Evolutionary conservation across 371 early-diverging fungal species (phyloP).

Genomic region (Umbelopsis sp.): DNA sequence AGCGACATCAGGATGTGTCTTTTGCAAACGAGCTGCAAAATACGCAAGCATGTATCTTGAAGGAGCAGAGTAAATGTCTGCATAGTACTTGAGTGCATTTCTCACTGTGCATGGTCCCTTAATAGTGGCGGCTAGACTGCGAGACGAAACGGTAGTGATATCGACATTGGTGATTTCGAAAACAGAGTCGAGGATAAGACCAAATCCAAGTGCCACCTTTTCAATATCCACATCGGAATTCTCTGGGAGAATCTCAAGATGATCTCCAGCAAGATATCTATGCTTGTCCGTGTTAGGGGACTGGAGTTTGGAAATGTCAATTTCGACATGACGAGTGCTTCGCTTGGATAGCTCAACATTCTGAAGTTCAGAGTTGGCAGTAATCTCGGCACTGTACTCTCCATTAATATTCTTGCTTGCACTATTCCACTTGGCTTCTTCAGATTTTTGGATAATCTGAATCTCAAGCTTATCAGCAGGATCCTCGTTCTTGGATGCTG

Average conservation of each 20-base stretch:
- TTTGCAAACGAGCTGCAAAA: conserved; percentile 31
- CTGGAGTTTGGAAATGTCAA: conserved; percentile 24
- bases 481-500: not conserved
- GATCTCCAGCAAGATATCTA: conserved; percentile 45
- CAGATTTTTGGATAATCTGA: conserved; percentile 31
- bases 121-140: conserved; percentile 39
- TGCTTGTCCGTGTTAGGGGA: conserved; percentile 19
- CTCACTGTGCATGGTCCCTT: conserved; percentile 41
- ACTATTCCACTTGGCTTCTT: conserved; percentile 35
- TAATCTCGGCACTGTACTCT: conserved; percentile 31
- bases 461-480: conserved; percentile 23
- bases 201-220: conserved; percentile 34
- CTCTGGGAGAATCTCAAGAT: conserved; percentile 43
- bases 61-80: conserved; percentile 39
- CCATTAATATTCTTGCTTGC: conserved; percentile 36
- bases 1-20: conserved; percentile 25
- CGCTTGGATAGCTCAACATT: conserved; percentile 26
- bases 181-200: conserved; percentile 40
- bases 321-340: conserved; percentile 42
- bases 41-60: conserved; percentile 28
- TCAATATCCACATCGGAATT: conserved; percentile 36
- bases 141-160: conserved; percentile 26
- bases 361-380: conserved; percentile 40
- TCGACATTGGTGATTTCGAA: conserved; percentile 33
- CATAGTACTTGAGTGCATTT: conserved; percentile 39